phyloP scores from a whole-genome alignment of 2,329 filamentous ascomycete genomes.

The Chalara sp. region DNA sequence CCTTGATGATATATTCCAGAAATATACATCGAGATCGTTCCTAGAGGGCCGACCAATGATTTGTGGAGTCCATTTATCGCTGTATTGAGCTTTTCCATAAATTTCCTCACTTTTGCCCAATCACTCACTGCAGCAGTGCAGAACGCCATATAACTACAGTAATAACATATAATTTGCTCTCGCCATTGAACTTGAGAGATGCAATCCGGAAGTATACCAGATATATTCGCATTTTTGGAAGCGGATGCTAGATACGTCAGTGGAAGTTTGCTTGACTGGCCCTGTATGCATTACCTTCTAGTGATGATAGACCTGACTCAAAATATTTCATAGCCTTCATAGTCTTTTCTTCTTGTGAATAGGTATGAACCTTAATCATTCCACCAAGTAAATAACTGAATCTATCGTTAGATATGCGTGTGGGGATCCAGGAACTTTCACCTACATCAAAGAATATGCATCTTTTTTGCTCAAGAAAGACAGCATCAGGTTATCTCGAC shows the following conservation, averaged over 20 bases:
- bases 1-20: slow-evolving; percentile 71
- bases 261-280: too few species aligned
- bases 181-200: slow-evolving; percentile 22
- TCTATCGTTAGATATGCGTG: slow-evolving; percentile 2
- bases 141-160: slow-evolving; percentile 25
- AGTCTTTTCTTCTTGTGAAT: slow-evolving; percentile 46
- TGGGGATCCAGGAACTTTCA: not conserved
- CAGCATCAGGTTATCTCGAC: slow-evolving; percentile 50
- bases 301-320: slow-evolving; percentile 46
- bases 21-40: slow-evolving; percentile 48
- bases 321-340: slow-evolving; percentile 50
- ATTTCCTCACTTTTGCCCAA: slow-evolving; percentile 21
- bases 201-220: slow-evolving; percentile 20
- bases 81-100: slow-evolving; percentile 17
- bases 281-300: slow-evolving; percentile 16
- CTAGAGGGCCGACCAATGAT: slow-evolving; percentile 17
- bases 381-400: slow-evolving; percentile 23
- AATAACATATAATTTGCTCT: slow-evolving; percentile 24
- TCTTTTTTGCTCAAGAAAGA: slow-evolving; percentile 56
- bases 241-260: too few species aligned
- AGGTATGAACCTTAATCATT: slow-evolving; percentile 11
- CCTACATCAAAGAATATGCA: slow-evolving; percentile 32
- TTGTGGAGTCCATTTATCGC: slow-evolving; percentile 17
- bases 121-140: slow-evolving; percentile 21
- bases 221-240: slow-evolving; percentile 14